Evolutionary conservation across 306 rosid species (phyloP).

Genomic region (Quercus ilex): DNA sequence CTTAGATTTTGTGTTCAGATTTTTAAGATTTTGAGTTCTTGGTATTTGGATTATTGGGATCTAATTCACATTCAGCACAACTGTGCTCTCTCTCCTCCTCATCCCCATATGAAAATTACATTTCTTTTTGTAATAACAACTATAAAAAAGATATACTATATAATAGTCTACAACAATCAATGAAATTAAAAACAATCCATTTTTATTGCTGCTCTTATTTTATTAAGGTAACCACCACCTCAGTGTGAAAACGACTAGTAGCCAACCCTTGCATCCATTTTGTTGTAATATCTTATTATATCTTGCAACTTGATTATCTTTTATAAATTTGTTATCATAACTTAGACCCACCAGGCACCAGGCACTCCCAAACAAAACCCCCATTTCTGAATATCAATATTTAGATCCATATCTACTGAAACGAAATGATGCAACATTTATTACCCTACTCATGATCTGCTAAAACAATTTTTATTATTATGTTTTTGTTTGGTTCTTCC

Average conservation of each 20-base stretch:
- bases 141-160: slow-evolving; percentile 24
- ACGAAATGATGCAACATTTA: slow-evolving; percentile 38
- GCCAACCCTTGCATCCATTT: slow-evolving; percentile 67
- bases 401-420: slow-evolving; percentile 49
- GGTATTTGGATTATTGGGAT: slow-evolving; percentile 13
- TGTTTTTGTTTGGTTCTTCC: slow-evolving; percentile 47
- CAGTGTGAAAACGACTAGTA: slow-evolving; percentile 74
- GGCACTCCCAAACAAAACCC: slow-evolving; percentile 50
- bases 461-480: slow-evolving; percentile 38
- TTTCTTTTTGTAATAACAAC: slow-evolving; percentile 47
- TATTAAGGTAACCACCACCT: slow-evolving; percentile 66
- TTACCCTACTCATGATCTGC: slow-evolving; percentile 38
- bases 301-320: slow-evolving; percentile 30
- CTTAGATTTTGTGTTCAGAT: slow-evolving; percentile 15
- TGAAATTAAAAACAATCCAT: slow-evolving; percentile 32
- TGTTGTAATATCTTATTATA: slow-evolving; percentile 13
- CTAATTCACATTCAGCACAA: slow-evolving; percentile 1
- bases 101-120: slow-evolving; percentile 29
- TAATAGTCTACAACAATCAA: slow-evolving; percentile 24
- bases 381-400: slow-evolving; percentile 39
- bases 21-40: slow-evolving; percentile 28
- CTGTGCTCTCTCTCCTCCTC: slow-evolving; percentile 1
- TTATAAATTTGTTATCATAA: slow-evolving; percentile 38
- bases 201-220: slow-evolving; percentile 46
- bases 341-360: slow-evolving; percentile 65